These are phyloP conservation scores for Begonia masoniana DNA, from an alignment of 306 rosid genomes.

Conservation along the genomic window DNA sequence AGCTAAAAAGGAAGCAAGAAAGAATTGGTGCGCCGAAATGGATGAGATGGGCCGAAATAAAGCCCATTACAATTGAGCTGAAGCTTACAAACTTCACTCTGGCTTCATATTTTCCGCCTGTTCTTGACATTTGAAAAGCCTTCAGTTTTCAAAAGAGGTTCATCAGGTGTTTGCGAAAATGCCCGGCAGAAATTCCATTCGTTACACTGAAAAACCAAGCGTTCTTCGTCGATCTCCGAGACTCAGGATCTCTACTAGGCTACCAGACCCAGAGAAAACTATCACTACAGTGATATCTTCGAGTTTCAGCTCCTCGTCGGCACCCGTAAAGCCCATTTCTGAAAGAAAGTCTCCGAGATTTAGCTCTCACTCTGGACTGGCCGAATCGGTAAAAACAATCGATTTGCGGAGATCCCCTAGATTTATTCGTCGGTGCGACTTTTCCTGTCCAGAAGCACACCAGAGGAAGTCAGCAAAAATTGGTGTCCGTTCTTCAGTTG, in stretches of 20 bases:
- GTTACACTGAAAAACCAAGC: slow-evolving; percentile 7
- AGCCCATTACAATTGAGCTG: no score
- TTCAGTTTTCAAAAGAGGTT: not conserved
- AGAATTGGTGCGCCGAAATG: no score
- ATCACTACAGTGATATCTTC: not conserved
- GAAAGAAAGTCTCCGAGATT: slow-evolving; percentile 1
- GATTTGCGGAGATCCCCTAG: slow-evolving; percentile 36
- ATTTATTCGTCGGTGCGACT: slow-evolving; percentile 11
- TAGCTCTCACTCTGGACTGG: not conserved
- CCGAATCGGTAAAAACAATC: not conserved
- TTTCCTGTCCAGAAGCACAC: slow-evolving; percentile 8
- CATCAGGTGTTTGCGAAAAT: slow-evolving; percentile 41
- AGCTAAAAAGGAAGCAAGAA: no score
- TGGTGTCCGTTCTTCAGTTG: not conserved
- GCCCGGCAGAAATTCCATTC: slow-evolving; percentile 21
- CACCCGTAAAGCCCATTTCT: no score
- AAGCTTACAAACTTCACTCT: no score
- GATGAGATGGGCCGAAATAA: no score
- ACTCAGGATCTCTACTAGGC: not conserved
- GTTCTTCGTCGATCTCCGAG: slow-evolving; percentile 44
- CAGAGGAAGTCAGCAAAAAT: slow-evolving; percentile 8
- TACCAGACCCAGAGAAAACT: not conserved
- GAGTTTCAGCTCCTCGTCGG: not conserved
- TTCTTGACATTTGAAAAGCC: no score
- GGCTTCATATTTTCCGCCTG: no score